phyloP scores from a whole-genome alignment of 306 rosid genomes.

The Castanospermum australe region DNA sequence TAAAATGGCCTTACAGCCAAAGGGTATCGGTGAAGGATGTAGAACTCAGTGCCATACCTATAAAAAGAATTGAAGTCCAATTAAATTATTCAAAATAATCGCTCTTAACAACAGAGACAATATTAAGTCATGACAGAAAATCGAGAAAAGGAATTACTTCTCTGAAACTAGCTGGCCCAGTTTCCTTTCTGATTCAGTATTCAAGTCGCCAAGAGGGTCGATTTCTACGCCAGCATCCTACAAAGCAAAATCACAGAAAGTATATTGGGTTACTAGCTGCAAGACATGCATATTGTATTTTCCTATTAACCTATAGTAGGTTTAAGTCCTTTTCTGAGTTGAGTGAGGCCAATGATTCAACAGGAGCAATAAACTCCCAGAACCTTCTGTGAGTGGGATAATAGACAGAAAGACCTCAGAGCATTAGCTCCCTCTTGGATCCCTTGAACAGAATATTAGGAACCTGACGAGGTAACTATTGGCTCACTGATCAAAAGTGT shows the following conservation, averaged over 20 bases:
- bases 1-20: conserved; percentile 90
- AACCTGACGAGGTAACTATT: not conserved
- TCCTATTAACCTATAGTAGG: not conserved
- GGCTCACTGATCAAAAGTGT: not conserved
- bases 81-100: not conserved
- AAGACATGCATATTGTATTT: not conserved
- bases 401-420: not conserved
- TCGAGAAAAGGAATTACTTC: conserved; percentile 52
- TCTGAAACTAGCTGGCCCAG: conserved; percentile 79
- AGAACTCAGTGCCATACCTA: conserved; percentile 94
- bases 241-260: conserved; percentile 13
- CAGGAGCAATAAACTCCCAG: not conserved
- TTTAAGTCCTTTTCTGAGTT: not conserved
- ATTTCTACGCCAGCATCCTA: conserved; percentile 85
- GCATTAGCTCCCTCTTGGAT: not conserved
- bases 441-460: not conserved
- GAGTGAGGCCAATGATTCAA: not conserved
- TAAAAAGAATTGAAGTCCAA: not conserved
- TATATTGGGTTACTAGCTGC: not conserved
- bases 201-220: conserved; percentile 90
- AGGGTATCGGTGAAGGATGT: conserved; percentile 87
- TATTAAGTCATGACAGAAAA: not conserved
- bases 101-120: not conserved
- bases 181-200: conserved; percentile 85
- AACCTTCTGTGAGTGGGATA: not conserved